Evolutionary conservation across 2,329 filamentous ascomycete species (phyloP).

Genomic region (Westerdykella ornata): DNA sequence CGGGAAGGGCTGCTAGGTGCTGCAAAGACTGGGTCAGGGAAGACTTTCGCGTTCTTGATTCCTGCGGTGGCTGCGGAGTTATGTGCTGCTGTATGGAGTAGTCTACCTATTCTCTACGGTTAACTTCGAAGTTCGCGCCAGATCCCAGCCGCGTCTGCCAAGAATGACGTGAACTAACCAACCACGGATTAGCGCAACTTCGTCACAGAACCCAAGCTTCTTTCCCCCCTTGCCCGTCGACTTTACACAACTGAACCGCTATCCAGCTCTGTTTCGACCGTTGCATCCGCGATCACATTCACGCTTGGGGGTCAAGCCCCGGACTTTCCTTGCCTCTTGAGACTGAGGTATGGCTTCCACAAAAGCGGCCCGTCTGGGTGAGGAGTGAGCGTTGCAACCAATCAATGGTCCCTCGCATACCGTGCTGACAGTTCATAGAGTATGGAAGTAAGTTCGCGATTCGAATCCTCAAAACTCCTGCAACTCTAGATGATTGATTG

Average conservation of each 20-base stretch:
- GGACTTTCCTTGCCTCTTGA: neutral
- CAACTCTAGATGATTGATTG: conserved; percentile 16
- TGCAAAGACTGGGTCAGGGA: too few relatives aligned
- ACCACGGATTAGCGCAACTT: too few relatives aligned
- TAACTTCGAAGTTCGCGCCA: neutral
- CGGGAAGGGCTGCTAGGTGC: too few relatives aligned
- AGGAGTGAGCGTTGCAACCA: conserved; percentile 55
- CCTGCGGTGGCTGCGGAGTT: too few relatives aligned
- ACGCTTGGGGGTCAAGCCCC: too few relatives aligned
- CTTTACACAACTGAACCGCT: conserved; percentile 10
- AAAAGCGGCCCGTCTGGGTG: conserved; percentile 63
- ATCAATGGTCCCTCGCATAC: too few relatives aligned
- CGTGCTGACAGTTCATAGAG: conserved; percentile 27
- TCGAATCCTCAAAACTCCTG: neutral
- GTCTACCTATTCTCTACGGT: too few relatives aligned
- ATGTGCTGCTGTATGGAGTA: too few relatives aligned
- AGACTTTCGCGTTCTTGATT: too few relatives aligned
- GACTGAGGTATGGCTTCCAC: conserved; percentile 46
- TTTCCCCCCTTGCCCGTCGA: neutral
- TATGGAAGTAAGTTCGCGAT: conserved; percentile 73
- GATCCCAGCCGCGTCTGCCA: neutral
- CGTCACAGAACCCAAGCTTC: too few relatives aligned
- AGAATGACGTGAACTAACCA: neutral
- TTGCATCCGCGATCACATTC: too few relatives aligned
- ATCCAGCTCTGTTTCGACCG: neutral